Evolutionary conservation across 352 stramenopile genomes (phyloP), one percentile per base, ranked within the genome.

Genomic region (Phytopythium boreale): DNA sequence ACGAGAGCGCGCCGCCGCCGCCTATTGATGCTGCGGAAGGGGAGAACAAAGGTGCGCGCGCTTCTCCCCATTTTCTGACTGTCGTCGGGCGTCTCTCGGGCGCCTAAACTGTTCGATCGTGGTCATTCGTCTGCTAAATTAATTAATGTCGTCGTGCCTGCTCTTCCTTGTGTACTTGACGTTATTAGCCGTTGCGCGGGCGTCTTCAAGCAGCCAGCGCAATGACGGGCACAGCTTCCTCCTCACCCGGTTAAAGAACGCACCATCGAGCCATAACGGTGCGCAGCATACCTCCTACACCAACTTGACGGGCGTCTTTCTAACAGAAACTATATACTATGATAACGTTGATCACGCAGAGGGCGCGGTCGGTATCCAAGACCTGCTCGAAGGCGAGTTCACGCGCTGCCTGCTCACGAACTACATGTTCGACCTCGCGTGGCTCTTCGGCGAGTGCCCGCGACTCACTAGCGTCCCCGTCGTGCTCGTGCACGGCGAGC

Each of bases 381-480:
- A 87, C 9, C 56, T 94, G 22, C 59, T 94, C 10, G 64, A 72
- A 0, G 87, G 84, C n/a, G 70, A 84, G 20, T 95, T 88, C 59
- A 71, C 71, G 12, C 70, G 66, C 14, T 88, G 76, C 31, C 63
- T 95, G n/a, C 62, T 95, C 41, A 92, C 81, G 57, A 95, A 90
- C 67, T 95, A 95, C 74, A 91, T 90, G 75, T 87, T 75, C 64
- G 84, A 95, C 66, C 62, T 93, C 20, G 61, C 69, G 36, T 95
- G 87, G 87, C 80, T 95, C 1, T 84, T 95, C 29, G 29, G 63
- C 0, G 69, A 88, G 63, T 91, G 80, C 61, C 72, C 83, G 8
- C 74, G 79, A 27, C 74, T 95, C 6, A 55, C 62, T 20, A 65
- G 86, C 20, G 78, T 91, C 10, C 83, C 87, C 0, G 75, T 95